Evolutionary conservation across 208 protist species (phyloP), one percentile per base, ranked within the genome.

Genomic region (Acanthamoeba pearcei): DNA sequence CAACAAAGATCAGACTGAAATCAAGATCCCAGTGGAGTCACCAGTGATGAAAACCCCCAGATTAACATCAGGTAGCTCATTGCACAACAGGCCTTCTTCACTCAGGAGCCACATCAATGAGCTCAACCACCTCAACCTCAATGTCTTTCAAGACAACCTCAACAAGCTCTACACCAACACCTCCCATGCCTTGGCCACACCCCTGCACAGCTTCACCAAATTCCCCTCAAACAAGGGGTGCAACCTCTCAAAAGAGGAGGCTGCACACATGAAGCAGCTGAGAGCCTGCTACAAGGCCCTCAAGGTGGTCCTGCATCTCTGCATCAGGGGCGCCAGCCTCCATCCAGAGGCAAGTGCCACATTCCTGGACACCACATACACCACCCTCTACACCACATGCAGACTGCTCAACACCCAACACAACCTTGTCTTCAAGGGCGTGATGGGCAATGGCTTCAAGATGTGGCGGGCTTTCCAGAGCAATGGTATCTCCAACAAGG

Each of bases 181-280:
- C 76, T 57, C 8, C 12, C 76, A 83, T 17, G 19, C 29, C 6
- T 9, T 42, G 51, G 6, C 10, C 1, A 22, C 46, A 27, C 49
- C 76, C 17, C 76, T 83, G 10, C 42, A 32, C 4, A 17, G 76
- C 46, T 42, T 83, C 42, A 83, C 76, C 49, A 83, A 83, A 42
- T 83, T 83, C 27, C 76, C 76, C 2, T 19, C 76, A 4, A 83
- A 83, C 42, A 22, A 76, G 3, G 27, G 76, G 24, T 83, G 76
- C 42, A 24, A 83, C 24, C 57, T 83, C 42, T 83, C 49, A 42
- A 83, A 83, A 42, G 76, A 83, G 38, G 76, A 83, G 17, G 76
- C 76, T 17, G 76, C 49, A 29, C 38, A 42, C 22, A 57, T 83
- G 10, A 8, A 29, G 5, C 76, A 57, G 10, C 42, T 83, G 10